Evolutionary conservation across 768 basidiomycete species (phyloP).

Genomic region (Lactarius hatsudake): DNA sequence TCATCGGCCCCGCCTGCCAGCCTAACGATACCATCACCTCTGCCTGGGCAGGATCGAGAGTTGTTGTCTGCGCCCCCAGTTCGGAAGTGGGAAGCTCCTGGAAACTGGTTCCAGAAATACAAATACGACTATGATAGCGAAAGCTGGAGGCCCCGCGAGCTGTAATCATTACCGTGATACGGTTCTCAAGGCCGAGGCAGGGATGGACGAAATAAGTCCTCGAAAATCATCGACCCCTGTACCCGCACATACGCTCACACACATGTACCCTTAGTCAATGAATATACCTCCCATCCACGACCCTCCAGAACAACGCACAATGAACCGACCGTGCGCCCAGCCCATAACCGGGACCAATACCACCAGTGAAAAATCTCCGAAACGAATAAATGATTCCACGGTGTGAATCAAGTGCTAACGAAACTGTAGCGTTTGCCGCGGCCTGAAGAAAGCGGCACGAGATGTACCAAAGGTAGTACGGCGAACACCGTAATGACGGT

Average conservation of each 20-base stretch:
- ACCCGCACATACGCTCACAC: neutral
- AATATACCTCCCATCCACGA: neutral
- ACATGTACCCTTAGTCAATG: neutral
- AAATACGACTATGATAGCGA: neutral
- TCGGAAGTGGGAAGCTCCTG: neutral
- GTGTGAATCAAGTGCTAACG: neutral
- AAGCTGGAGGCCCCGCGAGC: neutral
- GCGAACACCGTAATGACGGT: conserved; percentile 9
- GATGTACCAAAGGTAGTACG: conserved; percentile 2
- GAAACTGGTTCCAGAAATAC: neutral
- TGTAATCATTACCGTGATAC: neutral
- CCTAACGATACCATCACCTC: neutral
- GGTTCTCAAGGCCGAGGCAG: neutral
- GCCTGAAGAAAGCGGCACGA: conserved; percentile 2
- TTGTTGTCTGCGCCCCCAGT: neutral
- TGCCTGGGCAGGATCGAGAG: neutral
- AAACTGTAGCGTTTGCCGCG: neutral
- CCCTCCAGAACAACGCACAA: neutral
- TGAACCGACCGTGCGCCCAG: neutral
- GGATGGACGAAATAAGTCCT: neutral
- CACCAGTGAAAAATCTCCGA: neutral
- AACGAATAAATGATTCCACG: neutral
- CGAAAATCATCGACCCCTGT: neutral
- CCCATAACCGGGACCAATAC: too few species aligned
- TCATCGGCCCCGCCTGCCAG: neutral